Evolutionary conservation across 169 alveolate genomes (phyloP), one percentile per base, ranked within the genome.

Genomic region (Eimeria tenella): DNA sequence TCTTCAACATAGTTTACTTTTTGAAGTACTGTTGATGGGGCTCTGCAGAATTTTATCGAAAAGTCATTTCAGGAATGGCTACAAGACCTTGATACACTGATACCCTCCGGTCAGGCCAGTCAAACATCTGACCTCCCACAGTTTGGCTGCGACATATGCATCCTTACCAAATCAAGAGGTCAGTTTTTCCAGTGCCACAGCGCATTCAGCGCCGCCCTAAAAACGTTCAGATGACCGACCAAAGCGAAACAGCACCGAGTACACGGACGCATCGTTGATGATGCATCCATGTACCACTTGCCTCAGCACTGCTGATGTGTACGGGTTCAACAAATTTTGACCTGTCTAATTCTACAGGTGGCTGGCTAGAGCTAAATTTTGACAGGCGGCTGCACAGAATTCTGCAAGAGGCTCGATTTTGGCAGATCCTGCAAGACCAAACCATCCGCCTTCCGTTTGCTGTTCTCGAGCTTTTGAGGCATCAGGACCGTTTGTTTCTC

Each of bases 351-450:
- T 25, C 70, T 50, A 21, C 62, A 86, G 90, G 96, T 23, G 95
- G 96, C 53, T 90, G 90, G 82, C 81, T 98, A 19, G 98, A 97
- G 86, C 95, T 97, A 79, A 98, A 98, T 96, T 98, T 97, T 94
- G 98, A 98, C 95, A 95, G 96, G 91, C 82, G 93, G 31, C 95
- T 98, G 77, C 93, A 97, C 75, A 96, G 96, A 83, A 95, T 97
- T 23, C 82, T 97, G 82, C 95, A 96, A 83, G 99, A 98, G 93
- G 98, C 96, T 21, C 96, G 96, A 58, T 97, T 97, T 90, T 98
- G 99, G 99, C 97, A 98, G 89, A 97, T 97, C 95, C 90, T 97
- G 73, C 97, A 97, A 84, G 96, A 97, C 62, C 94, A 96, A 63
- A 99, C 96, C 49, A 94, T 96, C 62, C 96, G 94, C 25, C 97